Conservation (phyloP, 345 rosid genomes). For the Gossypium australe region DNA sequence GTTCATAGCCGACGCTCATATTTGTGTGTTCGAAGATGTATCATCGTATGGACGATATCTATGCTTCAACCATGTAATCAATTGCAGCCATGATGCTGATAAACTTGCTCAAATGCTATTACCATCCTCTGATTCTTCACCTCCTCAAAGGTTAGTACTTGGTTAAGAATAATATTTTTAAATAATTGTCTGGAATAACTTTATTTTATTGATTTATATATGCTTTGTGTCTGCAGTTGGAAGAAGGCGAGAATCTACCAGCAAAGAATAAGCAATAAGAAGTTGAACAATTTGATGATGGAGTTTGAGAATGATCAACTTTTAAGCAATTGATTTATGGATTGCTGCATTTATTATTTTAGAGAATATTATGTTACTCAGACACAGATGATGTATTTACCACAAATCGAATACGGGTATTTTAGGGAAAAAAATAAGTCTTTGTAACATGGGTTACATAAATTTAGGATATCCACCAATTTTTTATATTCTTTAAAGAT, state of each 20-base stretch:
- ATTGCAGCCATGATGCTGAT: conserved; percentile 32
- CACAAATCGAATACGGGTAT: background rate
- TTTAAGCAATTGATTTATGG: background rate
- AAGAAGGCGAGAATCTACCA: conserved; percentile 33
- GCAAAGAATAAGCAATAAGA: conserved; percentile 53
- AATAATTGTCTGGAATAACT: background rate
- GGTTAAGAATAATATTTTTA: background rate
- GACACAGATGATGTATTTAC: background rate
- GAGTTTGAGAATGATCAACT: conserved; percentile 21
- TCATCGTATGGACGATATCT: conserved; percentile 53
- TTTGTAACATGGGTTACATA: background rate
- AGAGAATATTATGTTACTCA: background rate
- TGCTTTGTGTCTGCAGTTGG: conserved; percentile 16
- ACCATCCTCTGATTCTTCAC: conserved; percentile 27
- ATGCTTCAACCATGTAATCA: conserved; percentile 55
- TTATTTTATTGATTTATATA: background rate
- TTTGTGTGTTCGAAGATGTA: conserved; percentile 46
- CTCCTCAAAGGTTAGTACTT: conserved; percentile 27
- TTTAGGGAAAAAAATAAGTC: background rate
- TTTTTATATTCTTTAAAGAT: background rate
- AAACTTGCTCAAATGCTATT: conserved; percentile 32
- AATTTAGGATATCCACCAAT: background rate
- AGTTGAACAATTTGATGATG: conserved; percentile 45
- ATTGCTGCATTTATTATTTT: background rate
- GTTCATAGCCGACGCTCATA: conserved; percentile 44